These are phyloP conservation scores for Lentinula sp. DNA, from an alignment of 768 basidiomycete species.

Conservation along the genomic window DNA sequence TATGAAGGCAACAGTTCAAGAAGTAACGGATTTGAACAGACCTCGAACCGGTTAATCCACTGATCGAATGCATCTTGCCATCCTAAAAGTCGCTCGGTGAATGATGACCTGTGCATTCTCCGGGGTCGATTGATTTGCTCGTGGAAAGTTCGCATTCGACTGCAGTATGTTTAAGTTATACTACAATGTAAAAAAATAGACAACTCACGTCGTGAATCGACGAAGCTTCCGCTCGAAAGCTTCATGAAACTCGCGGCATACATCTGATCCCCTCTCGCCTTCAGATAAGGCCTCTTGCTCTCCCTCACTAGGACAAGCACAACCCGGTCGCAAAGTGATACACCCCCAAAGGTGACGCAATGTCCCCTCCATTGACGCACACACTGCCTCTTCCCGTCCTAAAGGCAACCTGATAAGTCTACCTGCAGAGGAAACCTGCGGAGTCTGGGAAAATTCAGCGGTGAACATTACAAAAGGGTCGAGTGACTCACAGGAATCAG, in stretches of 20 bases:
- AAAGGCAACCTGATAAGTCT: neutral
- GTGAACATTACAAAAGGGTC: neutral
- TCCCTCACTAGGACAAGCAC: neutral
- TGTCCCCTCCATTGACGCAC: neutral
- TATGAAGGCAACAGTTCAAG: neutral
- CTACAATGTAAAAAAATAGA: neutral
- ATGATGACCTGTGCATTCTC: neutral
- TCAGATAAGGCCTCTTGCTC: neutral
- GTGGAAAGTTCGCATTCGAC: neutral
- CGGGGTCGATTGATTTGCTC: slow-evolving; percentile 1
- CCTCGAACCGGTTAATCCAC: slow-evolving; percentile 3
- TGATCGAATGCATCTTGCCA: slow-evolving; percentile 3
- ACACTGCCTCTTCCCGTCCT: neutral
- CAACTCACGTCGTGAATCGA: neutral
- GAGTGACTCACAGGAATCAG: neutral
- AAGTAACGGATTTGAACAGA: neutral
- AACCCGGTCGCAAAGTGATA: slow-evolving; percentile 1
- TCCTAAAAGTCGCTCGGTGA: slow-evolving; percentile 1
- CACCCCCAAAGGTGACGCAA: neutral
- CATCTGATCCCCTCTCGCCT: slow-evolving; percentile 1
- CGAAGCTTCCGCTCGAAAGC: slow-evolving; percentile 2
- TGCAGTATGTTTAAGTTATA: neutral
- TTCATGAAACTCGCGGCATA: slow-evolving; percentile 2
- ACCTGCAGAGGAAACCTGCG: neutral
- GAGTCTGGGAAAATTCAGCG: neutral